Evolutionary conservation across 108 stramenopile genomes (phyloP).

Genomic region (Fragilaria crotonensis): DNA sequence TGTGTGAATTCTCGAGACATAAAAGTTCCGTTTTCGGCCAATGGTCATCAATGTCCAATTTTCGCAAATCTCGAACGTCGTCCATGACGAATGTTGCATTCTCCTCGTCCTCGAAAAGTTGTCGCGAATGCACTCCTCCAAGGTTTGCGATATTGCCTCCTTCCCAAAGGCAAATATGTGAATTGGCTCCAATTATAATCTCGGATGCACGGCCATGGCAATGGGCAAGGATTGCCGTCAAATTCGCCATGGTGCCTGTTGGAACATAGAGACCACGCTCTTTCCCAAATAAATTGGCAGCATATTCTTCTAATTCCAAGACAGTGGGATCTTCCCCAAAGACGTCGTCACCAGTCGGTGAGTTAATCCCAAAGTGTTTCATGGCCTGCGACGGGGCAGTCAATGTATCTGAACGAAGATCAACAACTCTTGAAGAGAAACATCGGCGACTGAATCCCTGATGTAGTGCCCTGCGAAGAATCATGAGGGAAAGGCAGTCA

Average conservation of each 20-base stretch:
- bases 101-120: conserved; percentile 57
- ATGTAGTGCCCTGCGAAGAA: too few relatives aligned
- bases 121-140: conserved; percentile 69
- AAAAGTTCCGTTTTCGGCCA: conserved; percentile 80
- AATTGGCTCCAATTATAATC: conserved; percentile 62
- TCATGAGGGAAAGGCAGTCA: too few relatives aligned
- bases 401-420: conserved; percentile 94
- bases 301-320: conserved; percentile 63
- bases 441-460: neutral
- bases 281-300: conserved; percentile 87
- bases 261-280: conserved; percentile 91
- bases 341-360: conserved; percentile 93
- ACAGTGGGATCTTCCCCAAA: conserved; percentile 96
- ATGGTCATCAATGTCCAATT: conserved; percentile 82
- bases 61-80: conserved; percentile 52
- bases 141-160: conserved; percentile 58
- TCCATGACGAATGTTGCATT: conserved; percentile 46
- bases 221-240: conserved; percentile 83
- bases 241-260: conserved; percentile 96
- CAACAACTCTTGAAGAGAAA: conserved; percentile 20
- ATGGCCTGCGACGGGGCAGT: conserved; percentile 83
- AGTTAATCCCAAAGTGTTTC: conserved; percentile 48
- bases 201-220: conserved; percentile 76
- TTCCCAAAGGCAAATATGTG: conserved; percentile 74
- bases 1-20: conserved; percentile 95